A percentile compares a stretch with the other conserved stretches of the same genome.
Conservation (phyloP, 306 rosid species). For the Trifolium pratense region DNA sequence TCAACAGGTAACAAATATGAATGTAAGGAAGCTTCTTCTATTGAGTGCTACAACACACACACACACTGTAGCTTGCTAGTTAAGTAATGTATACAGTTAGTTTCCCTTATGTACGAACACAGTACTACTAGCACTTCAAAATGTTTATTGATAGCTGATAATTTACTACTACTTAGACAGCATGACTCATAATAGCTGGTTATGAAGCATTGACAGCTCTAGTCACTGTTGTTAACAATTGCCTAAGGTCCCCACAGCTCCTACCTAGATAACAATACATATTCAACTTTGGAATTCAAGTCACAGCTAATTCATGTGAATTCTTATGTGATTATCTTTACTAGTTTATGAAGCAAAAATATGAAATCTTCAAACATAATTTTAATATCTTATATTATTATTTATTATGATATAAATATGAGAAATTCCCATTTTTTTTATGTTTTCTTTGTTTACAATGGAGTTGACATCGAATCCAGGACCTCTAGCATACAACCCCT, state of each 20-base stretch:
- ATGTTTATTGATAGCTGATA: conserved; percentile 23
- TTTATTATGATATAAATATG: no score
- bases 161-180: conserved; percentile 39
- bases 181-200: conserved; percentile 42
- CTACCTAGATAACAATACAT: conserved; percentile 6
- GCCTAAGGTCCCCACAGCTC: conserved; percentile 15
- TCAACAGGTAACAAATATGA: conserved; percentile 26
- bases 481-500: no score
- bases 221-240: conserved; percentile 32
- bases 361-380: background rate
- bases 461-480: no score
- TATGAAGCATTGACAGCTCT: conserved; percentile 40
- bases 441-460: no score
- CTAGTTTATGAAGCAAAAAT: background rate
- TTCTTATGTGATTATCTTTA: background rate
- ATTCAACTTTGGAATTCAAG: conserved; percentile 31
- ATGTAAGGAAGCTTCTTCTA: conserved; percentile 35
- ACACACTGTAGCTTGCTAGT: conserved; percentile 30
- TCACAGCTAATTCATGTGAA: conserved; percentile 7
- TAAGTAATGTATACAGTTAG: conserved; percentile 42
- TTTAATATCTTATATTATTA: background rate
- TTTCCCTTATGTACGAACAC: conserved; percentile 40
- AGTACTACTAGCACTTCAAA: conserved; percentile 11
- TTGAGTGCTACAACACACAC: conserved; percentile 20
- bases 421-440: no score